Evolutionary conservation across 179 eudicot genomes (phyloP), one percentile per base, ranked within the genome.

Genomic region (Nepenthes alata): DNA sequence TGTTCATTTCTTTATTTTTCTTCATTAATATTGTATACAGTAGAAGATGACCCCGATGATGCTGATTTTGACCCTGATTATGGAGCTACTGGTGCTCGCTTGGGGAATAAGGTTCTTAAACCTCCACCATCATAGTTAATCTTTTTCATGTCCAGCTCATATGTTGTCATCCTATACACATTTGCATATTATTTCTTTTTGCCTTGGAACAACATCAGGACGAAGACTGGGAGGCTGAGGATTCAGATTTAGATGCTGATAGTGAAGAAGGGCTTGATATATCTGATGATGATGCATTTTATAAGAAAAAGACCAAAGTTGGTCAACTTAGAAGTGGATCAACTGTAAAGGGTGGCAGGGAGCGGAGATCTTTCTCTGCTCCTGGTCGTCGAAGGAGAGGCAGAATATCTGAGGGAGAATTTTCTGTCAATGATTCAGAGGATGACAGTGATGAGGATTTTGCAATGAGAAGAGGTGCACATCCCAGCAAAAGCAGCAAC

Each of bases 41-140:
- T 25, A 25, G 98, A 74, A 67, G 98, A 93, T 76, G 98, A 93
- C 55, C 98, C 94, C 35, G 97, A 82, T 68, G 98, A 93, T 80
- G 93, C 77, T 59, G 98, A 93, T 67, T 93, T 93, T 70, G 87
- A 93, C 61, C 98, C 98, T 63, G 88, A 84, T 65, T 77, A 59
- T 65, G 91, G 80, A 59, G 79, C 66, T 66, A 64, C 76, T 55
- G 75, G 65, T 39, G 83, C 73, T 3, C 74, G 52, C 50, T 55
- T 61, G 47, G 71, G 70, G 66, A 68, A 65, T 47, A 91, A 89
- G 95, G 96, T 86, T 57, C 44, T 61, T 49, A 36, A 9, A 16
- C 54, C 36, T 63, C n/a, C 50, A 61, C 61, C 45, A 50, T 36
- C 4, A n/a, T 61, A 48, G 49, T 36, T 11, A 13, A 6, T n/a